A percentile compares a stretch with the other conserved stretches of the same genome.
phyloP scores from a whole-genome alignment of 768 basidiomycete genomes.

The Coprinellus aureogranulatus region DNA sequence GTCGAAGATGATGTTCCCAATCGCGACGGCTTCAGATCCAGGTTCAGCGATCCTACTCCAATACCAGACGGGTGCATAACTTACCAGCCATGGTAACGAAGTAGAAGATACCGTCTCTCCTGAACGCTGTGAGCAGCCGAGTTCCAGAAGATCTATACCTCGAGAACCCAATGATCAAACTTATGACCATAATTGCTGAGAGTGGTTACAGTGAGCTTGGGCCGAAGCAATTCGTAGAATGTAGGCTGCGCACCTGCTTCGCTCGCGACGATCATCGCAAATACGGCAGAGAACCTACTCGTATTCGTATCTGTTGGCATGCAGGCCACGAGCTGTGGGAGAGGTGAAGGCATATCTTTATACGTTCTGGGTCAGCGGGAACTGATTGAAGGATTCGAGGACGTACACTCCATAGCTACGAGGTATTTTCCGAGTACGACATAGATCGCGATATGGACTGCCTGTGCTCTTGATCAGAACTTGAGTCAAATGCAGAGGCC shows the following conservation, averaged over 20 bases:
- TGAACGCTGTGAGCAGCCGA: background rate
- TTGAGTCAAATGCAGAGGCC: background rate
- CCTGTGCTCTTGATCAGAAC: background rate
- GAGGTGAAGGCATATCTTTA: background rate
- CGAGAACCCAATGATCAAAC: background rate
- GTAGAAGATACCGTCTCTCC: background rate
- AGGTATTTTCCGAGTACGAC: background rate
- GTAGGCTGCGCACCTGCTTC: background rate
- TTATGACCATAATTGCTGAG: background rate
- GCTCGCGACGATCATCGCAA: background rate
- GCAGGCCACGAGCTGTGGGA: background rate
- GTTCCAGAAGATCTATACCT: background rate
- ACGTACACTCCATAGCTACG: background rate
- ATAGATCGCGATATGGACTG: background rate
- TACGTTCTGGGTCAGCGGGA: background rate
- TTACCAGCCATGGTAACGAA: background rate
- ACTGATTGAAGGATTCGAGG: too few relatives aligned
- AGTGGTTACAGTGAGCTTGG: too few relatives aligned
- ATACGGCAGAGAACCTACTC: background rate
- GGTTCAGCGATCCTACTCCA: too few relatives aligned
- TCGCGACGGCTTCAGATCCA: background rate
- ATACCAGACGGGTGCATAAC: background rate
- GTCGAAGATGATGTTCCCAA: slow-evolving; percentile 1
- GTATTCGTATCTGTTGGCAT: background rate
- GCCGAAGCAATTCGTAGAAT: background rate